Base-by-base conservation (phyloP, 2,329 filamentous ascomycete genomes). In the Colletotrichum aenigma region DNA sequence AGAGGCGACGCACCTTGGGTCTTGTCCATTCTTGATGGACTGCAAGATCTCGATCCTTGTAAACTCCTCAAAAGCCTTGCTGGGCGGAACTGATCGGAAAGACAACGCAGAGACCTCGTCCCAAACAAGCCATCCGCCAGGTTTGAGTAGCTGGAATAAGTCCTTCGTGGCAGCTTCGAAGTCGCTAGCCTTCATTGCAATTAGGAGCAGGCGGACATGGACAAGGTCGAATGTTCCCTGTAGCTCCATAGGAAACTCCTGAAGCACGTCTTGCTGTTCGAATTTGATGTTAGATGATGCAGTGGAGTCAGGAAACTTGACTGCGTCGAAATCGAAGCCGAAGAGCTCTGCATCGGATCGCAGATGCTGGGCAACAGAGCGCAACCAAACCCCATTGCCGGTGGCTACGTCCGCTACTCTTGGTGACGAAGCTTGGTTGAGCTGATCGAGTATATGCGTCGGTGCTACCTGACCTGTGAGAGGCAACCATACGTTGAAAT, bases 381-480 rank as follows among this genome's bases (percentile, higher is more conserved):
- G 21, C 55, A 58, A 21, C 24, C 55, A 58, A 9, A 58, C 24
- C 26, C 55, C 26, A 4, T 15, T 58, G 0, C 55, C 55, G 1
- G 55, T 58, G 13, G 55, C 55, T 9, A 58, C 55, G 55, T 58
- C 55, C 5, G 55, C 55, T 18, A 58, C 55, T 28, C 55, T 24
- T 18, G 55, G 55, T 24, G 21, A 28, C n/a, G 55, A 28, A 1
- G 1, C 18, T 28, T 3, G 21, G 21, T 28, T 58, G 55, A 58
- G 55, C 1, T 28, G 7, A 0, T 28, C 55, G 0, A 58, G 24
- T 28, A 28, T 28, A 58, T 24, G 26, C 0, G 7, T 0, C 9
- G 55, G 26, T 3, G 26, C 21, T 18, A 58, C 24, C 21, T 58
- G 55, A 28, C 15, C 55, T 4, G 55, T 28, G 7, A 58, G 55